phyloP scores from a whole-genome alignment of 306 rosid genomes.

The Casuarina glauca region DNA sequence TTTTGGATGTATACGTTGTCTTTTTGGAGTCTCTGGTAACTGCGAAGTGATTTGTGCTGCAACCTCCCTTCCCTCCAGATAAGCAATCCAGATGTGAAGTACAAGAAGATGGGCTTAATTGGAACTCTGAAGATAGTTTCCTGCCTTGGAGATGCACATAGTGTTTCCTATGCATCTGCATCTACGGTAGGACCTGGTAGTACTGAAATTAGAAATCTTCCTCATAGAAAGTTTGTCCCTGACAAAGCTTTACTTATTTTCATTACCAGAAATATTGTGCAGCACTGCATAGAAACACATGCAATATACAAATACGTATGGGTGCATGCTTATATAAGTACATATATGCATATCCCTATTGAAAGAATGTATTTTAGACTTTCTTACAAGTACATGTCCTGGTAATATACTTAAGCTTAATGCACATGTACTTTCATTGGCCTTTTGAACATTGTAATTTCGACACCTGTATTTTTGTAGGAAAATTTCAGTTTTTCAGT shows the following conservation, averaged over 20 bases:
- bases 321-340: not conserved
- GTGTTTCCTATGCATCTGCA: constrained; percentile 14
- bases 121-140: constrained; percentile 45
- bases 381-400: not conserved
- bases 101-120: constrained; percentile 44
- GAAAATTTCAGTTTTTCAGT: not conserved
- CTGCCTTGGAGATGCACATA: constrained; percentile 35
- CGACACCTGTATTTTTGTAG: not conserved
- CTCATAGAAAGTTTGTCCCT: constrained; percentile 2
- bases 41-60: constrained; percentile 6
- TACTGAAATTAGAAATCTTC: not conserved
- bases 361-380: not conserved
- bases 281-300: not conserved
- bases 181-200: constrained; percentile 27
- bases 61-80: constrained; percentile 21
- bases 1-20: not conserved
- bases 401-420: not conserved
- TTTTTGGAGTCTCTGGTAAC: constrained; percentile 1
- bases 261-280: not conserved
- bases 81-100: constrained; percentile 39
- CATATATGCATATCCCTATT: not conserved
- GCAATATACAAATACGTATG: not conserved
- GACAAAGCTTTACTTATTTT: not conserved
- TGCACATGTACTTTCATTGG: not conserved
- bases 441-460: not conserved